Base-by-base conservation (phyloP, 768 basidiomycete genomes). In the Lactarius akahatsu region DNA sequence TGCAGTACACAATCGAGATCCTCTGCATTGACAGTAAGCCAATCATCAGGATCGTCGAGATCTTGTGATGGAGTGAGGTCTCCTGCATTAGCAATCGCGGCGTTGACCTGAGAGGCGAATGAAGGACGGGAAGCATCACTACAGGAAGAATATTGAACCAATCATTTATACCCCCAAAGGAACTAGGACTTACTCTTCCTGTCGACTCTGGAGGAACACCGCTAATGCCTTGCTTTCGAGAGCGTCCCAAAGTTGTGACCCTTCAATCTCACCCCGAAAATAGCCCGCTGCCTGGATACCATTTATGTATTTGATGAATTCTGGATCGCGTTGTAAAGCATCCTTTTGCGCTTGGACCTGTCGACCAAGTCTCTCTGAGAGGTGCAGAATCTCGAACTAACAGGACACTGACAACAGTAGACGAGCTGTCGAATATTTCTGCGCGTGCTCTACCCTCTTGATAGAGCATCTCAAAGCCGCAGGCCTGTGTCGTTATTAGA, bases 381-480 rank as follows among this genome's bases (percentile, higher is more conserved):
- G 4, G 16, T 32, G 32, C 30, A 45, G 54, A 20, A 47, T 23
- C 36, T 52, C 13, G 50, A 59, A 63, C 52, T 5, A 11, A 32
- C 28, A 23, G 18, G 34, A 59, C 32, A 74, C 83, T 67, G 71
- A 89, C 88, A n/a, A 83, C 84, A 56, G 83, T 79, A 23, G 73
- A 71, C 6, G 77, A 68, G 45, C 72, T 76, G 62, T 83, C 82
- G 38, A 75, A 67, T 72, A 73, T 73, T 47, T 81, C 80, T 64
- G 78, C 77, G 50, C 85, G 84, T 57, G 82, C 79, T 76, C 90
- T 89, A 65, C 85, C 89, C 74, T 94, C 94, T 74, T 91, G 88
- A 74, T 91, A 98, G 47, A 97, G 82, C 83, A 98, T 99, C 79
- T 99, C 97, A 68, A 98, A 98, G 1, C 97, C 97, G 69, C 93